Conservation (phyloP, 768 basidiomycete species). For the Boletus edulis region DNA sequence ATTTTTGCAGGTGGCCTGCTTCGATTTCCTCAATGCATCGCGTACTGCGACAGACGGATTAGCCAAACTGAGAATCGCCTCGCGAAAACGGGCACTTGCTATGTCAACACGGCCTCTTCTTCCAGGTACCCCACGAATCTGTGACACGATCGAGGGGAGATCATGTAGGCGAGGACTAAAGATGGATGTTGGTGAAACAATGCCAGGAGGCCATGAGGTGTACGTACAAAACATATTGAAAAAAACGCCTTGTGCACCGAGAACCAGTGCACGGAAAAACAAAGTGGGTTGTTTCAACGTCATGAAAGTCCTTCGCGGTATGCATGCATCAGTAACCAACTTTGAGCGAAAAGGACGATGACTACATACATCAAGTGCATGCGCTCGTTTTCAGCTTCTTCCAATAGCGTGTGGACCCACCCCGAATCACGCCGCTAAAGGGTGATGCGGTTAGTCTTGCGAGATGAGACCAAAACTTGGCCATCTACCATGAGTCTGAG, state of each 20-base stretch:
- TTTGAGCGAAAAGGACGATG: conserved; percentile 1
- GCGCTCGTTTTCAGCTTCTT: conserved; percentile 96
- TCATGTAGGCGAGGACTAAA: conserved; percentile 71
- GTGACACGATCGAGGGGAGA: conserved; percentile 76
- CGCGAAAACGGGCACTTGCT: conserved; percentile 48
- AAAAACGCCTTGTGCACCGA: conserved; percentile 91
- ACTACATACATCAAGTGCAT: conserved; percentile 81
- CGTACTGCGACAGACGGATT: conserved; percentile 43
- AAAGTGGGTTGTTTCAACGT: conserved; percentile 77
- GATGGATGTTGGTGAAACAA: conserved; percentile 15
- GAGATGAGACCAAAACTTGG: conserved; percentile 8
- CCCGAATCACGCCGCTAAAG: conserved; percentile 51
- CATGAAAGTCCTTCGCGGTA: conserved; percentile 82
- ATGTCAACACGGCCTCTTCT: conserved; percentile 93
- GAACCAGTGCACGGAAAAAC: conserved; percentile 77
- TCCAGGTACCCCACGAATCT: conserved; percentile 92
- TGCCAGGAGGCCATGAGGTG: conserved; percentile 8
- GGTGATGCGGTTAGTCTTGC: conserved; percentile 2
- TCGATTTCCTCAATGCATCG: conserved; percentile 83
- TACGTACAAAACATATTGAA: conserved; percentile 83
- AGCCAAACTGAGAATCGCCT: conserved; percentile 17
- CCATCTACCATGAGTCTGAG: conserved; percentile 77
- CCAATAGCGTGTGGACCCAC: conserved; percentile 91
- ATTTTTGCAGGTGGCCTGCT: conserved; percentile 75
- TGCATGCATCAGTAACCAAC: conserved; percentile 14